These are phyloP conservation scores for Fusarium tuaranense DNA, from an alignment of 2,329 filamentous ascomycete genomes.

Conservation along the genomic window DNA sequence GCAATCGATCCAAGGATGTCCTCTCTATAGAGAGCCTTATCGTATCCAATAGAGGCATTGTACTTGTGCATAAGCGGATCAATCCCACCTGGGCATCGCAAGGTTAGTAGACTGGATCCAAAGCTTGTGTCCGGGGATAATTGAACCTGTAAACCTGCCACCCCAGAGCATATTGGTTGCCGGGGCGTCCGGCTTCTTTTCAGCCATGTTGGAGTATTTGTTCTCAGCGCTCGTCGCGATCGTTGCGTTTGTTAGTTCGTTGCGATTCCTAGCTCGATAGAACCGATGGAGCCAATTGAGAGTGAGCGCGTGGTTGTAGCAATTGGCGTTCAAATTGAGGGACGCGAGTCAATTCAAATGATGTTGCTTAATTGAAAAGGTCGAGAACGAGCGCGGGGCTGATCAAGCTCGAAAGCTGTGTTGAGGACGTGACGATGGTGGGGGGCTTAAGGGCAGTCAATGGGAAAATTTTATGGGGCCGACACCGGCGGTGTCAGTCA, in stretches of 20 bases:
- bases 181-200: conserved; percentile 45
- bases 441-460: background rate
- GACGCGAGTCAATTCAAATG: conserved; percentile 32
- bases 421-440: background rate
- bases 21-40: conserved; percentile 78
- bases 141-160: conserved; percentile 64
- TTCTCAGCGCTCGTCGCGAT: conserved; percentile 9
- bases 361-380: conserved; percentile 29
- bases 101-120: conserved; percentile 46
- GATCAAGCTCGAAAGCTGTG: conserved; percentile 27
- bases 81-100: conserved; percentile 61
- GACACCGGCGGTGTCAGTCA: conserved; percentile 29
- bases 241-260: too few relatives aligned
- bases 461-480: conserved; percentile 28
- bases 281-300: too few relatives aligned
- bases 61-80: conserved; percentile 90
- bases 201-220: conserved; percentile 38
- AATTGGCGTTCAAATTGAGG: conserved; percentile 34
- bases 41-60: conserved; percentile 83
- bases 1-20: too few relatives aligned
- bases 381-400: conserved; percentile 26
- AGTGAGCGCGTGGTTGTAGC: background rate
- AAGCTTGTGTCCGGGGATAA: conserved; percentile 38
- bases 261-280: too few relatives aligned
- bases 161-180: conserved; percentile 56